Percentiles rank a stretch among this genome's conserved stretches.
Evolutionary conservation across 2,329 filamentous ascomycete genomes (phyloP).

Genomic region (Diplodia sapinea): DNA sequence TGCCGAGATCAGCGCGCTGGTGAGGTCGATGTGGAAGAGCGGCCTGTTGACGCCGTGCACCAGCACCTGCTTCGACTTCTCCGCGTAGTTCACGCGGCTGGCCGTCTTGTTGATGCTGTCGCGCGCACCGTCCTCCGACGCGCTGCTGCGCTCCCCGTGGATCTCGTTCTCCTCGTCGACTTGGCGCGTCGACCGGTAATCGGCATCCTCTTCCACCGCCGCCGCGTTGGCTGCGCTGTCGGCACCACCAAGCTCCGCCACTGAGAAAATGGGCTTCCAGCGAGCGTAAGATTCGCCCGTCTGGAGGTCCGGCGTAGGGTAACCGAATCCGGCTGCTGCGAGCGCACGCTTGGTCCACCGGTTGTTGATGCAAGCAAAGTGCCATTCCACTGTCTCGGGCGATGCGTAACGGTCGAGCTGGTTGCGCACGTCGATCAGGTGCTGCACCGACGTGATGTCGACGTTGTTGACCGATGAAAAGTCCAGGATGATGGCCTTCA

Average conservation of each 20-base stretch:
- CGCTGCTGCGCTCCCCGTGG: conserved; percentile 7
- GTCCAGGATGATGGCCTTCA: conserved; percentile 91
- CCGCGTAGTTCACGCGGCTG: conserved; percentile 36
- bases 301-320: conserved; percentile 65
- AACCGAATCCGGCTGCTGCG: conserved; percentile 85
- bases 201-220: conserved; percentile 55
- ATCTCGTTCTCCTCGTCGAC: conserved; percentile 30
- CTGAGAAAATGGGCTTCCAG: conserved; percentile 95
- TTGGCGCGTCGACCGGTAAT: conserved; percentile 15
- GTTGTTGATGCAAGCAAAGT: conserved; percentile 92
- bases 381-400: conserved; percentile 88
- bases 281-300: conserved; percentile 62
- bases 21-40: conserved; percentile 92
- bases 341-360: conserved; percentile 93
- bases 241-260: conserved; percentile 80
- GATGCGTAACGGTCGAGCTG: conserved; percentile 85
- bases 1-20: conserved; percentile 84
- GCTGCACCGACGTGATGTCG: conserved; percentile 90
- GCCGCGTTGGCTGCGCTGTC: conserved; percentile 72
- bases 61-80: conserved; percentile 54
- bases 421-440: conserved; percentile 91
- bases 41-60: conserved; percentile 88
- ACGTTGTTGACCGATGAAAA: conserved; percentile 94
- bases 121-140: conserved; percentile 18
- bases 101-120: conserved; percentile 43